Base-by-base conservation (phyloP, 2,329 filamentous ascomycete species). In the Verticillium zaregamsianum region DNA sequence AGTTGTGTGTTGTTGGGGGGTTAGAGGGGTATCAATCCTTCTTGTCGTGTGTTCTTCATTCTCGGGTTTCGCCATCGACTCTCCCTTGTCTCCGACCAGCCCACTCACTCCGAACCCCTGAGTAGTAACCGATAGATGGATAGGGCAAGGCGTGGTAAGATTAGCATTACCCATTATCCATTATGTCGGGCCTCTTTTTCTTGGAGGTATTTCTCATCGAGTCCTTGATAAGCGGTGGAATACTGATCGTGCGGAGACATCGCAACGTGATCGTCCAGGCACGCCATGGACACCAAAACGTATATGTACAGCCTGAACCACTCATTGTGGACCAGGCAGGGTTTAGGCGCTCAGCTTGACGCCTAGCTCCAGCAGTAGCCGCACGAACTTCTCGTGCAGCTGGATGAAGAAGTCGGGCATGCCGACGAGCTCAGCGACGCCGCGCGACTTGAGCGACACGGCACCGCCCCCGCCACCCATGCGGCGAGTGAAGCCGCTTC, bases 381-480 rank as follows among this genome's bases (percentile, higher is more conserved):
- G 80, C 31, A 90, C 87, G 69, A 90, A 90, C 65, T 81, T 80
- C 45, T 80, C 77, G 71, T 90, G 87, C 63, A 90, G 74, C 74
- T 89, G 83, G 61, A 90, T 84, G 66, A 90, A 90, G 68, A 90
- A 87, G 69, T 90, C 87, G 5, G 87, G 86, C 67, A 86, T 77
- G 23, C 87, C 87, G 32, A 89, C 85, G 49, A 90, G 77, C 73
- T 90, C 87, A 0, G 87, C 85, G 57, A 90, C 75, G 3, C 87
- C 86, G 49, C 85, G 81, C 45, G 86, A 81, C 66, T 83, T 86
- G 52, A 83, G 78, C 25, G 82, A 79, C 33, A 85, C 80, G 35
- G 82, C 83, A 55, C 82, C 80, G 20, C 83, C 84, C 0, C 81
- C 83, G 57, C 80, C 80, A 32, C 82, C 83, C 80, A 86, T 86